Base-by-base conservation (phyloP, 2,329 filamentous ascomycete species). In the Fusarium sp. region DNA sequence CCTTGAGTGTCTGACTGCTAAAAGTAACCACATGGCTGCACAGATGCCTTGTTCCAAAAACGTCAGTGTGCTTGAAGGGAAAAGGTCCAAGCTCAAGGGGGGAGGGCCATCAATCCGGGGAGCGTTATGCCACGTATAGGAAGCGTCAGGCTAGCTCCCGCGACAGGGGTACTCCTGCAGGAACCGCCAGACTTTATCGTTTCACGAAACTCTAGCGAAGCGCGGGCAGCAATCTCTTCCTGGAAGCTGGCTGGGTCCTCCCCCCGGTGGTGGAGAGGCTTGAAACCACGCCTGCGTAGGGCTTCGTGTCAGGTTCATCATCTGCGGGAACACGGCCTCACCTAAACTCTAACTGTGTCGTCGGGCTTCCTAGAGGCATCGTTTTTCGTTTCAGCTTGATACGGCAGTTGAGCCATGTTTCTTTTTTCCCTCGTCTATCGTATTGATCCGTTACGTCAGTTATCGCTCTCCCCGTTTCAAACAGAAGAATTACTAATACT, bases 61-160 rank as follows among this genome's bases (percentile, higher is more conserved):
- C n/a, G 27, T 47, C 22, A 25, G 8, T 22, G 40, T 45, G 40
- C 40, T 3, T 36, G 35, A 36, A 36, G 10, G 10, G 10, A 14
- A 4, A 29, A 31, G 47, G 47, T 31, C 47, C 6, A 31, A 52
- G 47, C 47, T 52, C 27, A n/a, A 52, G 20, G 29, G 50, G 52
- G 29, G 27, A 33, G 29, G 72, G 35, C 61, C 47, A 11, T 36
- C 25, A 25, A 54, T 50, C 66, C 62, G 63, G 57, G n/a, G 25
- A 75, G 70, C 11, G 20, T 75, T 75, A 72, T 74, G 62, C 75
- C 75, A 77, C 75, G 69, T 58, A 67, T 77, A 76, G 75, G 75
- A 77, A 63, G 56, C 59, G n/a, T 42, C 29, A 33, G 56, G 14
- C 38, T 52, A 31, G 40, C 11, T 62, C 68, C 71, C 64, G 40